phyloP scores from a whole-genome alignment of 768 basidiomycete species.

The Leccinum rimulosum region DNA sequence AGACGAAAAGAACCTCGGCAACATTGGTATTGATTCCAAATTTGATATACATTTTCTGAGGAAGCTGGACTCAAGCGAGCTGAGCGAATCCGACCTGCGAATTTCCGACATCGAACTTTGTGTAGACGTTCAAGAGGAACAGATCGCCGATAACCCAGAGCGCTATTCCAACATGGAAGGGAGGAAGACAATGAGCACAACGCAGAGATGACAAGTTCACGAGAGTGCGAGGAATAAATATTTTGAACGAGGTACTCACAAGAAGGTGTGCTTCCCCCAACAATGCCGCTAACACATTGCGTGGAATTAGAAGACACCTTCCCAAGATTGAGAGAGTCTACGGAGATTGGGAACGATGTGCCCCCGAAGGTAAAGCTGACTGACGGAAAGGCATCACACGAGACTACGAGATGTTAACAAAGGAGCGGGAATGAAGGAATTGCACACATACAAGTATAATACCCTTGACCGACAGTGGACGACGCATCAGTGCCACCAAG shows the following conservation, averaged over 20 bases:
- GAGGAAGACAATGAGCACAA: neutral
- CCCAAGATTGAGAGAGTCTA: neutral
- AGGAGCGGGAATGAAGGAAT: neutral
- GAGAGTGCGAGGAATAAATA: neutral
- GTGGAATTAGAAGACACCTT: neutral
- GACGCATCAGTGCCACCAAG: conserved; percentile 28
- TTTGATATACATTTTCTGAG: neutral
- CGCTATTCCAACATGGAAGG: neutral
- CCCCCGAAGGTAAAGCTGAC: neutral
- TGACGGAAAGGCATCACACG: neutral
- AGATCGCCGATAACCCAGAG: neutral
- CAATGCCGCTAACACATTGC: neutral
- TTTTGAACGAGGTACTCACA: neutral
- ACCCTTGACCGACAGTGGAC: conserved; percentile 21
- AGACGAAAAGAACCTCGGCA: too few species aligned
- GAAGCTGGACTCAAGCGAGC: neutral
- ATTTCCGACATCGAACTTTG: neutral
- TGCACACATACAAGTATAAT: conserved; percentile 29
- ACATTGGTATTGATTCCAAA: neutral
- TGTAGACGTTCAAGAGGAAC: neutral
- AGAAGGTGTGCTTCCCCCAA: neutral
- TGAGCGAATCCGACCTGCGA: neutral
- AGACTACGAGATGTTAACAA: neutral
- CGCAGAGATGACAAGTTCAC: neutral
- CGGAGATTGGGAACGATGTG: neutral